Evolutionary conservation across 2,329 filamentous ascomycete genomes (phyloP).

Genomic region (Clarireedia homoeocarpa): DNA sequence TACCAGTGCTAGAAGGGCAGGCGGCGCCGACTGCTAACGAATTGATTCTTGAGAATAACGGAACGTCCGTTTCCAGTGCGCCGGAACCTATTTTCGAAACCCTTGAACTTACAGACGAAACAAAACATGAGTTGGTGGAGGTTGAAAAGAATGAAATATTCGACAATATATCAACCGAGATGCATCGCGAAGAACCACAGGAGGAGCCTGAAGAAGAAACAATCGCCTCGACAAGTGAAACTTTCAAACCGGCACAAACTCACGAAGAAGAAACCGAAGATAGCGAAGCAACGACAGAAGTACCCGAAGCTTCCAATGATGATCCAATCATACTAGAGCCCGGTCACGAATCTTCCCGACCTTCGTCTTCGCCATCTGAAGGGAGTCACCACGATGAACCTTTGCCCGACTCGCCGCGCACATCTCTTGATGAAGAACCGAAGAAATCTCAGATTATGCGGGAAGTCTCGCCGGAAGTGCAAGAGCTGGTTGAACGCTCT

Average conservation of each 20-base stretch:
- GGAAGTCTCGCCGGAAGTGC: constrained; percentile 14
- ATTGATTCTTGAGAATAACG: not conserved
- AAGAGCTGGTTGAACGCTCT: constrained; percentile 24
- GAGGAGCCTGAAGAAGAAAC: not conserved
- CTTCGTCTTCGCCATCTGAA: constrained; percentile 27
- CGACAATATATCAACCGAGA: no score
- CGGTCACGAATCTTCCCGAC: constrained; percentile 18
- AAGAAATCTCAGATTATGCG: constrained; percentile 13
- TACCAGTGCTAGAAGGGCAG: not conserved
- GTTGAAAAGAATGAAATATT: not conserved
- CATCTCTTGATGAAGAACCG: constrained; percentile 28
- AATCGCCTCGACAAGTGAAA: not conserved
- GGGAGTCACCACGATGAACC: constrained; percentile 23
- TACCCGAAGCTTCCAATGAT: not conserved
- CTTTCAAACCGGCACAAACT: not conserved
- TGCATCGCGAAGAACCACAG: not conserved
- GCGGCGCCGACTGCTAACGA: not conserved
- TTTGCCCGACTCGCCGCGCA: constrained; percentile 25
- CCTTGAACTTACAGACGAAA: not conserved
- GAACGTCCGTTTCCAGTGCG: no score
- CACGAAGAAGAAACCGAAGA: not conserved
- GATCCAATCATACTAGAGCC: constrained; percentile 9
- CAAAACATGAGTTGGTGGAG: not conserved
- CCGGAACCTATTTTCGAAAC: no score
- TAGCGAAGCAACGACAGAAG: not conserved